A percentile compares a stretch with the other conserved stretches of the same genome.
phyloP scores from a whole-genome alignment of 2,329 filamentous ascomycete species.

The Diaporthe longicolla region DNA sequence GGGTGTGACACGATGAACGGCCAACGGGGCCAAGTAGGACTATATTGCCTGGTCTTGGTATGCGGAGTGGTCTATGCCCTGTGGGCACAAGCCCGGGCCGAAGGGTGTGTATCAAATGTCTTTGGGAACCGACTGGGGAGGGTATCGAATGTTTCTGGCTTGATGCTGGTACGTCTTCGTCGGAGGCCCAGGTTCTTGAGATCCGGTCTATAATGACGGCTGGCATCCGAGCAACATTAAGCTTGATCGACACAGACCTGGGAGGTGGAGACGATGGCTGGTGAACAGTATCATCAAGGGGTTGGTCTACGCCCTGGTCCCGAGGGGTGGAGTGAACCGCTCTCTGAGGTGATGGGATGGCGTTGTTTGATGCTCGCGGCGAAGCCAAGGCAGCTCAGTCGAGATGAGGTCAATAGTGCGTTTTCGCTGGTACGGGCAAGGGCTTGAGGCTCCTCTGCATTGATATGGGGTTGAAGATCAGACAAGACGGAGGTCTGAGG shows the following conservation, averaged over 20 bases:
- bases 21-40: slow-evolving; percentile 47
- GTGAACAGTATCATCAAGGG: slow-evolving; percentile 33
- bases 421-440: slow-evolving; percentile 41
- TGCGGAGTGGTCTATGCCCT: slow-evolving; percentile 52
- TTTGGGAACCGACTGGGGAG: slow-evolving; percentile 53
- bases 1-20: slow-evolving; percentile 42
- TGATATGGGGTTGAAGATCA: slow-evolving; percentile 54
- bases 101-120: slow-evolving; percentile 57
- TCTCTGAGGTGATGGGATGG: slow-evolving; percentile 35
- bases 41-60: slow-evolving; percentile 48
- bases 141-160: slow-evolving; percentile 58
- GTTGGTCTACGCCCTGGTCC: slow-evolving; percentile 13
- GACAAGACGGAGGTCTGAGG: slow-evolving; percentile 49
- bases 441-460: slow-evolving; percentile 50
- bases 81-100: slow-evolving; percentile 54
- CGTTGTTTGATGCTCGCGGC: slow-evolving; percentile 43
- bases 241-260: slow-evolving; percentile 47
- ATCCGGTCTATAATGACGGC: slow-evolving; percentile 67
- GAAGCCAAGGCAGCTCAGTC: slow-evolving; percentile 35
- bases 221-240: slow-evolving; percentile 68
- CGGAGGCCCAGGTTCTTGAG: slow-evolving; percentile 64
- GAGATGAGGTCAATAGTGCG: slow-evolving; percentile 38
- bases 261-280: slow-evolving; percentile 40
- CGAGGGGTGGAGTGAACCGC: slow-evolving; percentile 35
- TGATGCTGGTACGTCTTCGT: slow-evolving; percentile 56